Base-by-base conservation (phyloP, 495 filamentous ascomycete species). In the Aspergillus funiculosus region DNA sequence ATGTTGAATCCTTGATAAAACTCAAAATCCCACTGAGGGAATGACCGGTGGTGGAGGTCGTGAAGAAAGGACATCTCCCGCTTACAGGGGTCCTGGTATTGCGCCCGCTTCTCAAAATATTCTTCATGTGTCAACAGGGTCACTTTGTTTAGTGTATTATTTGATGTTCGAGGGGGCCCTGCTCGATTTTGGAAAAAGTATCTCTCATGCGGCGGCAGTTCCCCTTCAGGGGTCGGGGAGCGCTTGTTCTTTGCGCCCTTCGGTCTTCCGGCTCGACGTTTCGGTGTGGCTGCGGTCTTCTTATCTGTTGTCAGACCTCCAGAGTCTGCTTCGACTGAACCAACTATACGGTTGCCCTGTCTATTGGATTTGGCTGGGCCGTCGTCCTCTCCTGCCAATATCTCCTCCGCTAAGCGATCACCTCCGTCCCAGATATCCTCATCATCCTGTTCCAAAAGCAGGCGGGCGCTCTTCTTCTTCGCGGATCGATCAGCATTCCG, bases 151-250 rank as follows among this genome's bases (percentile, higher is more conserved):
- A 97, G 72, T 10, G 78, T 95, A 53, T 89, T 92, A 57, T 83
- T 85, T 6, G 90, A 95, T 4, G 91, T 95, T 58, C 89, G 88
- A 34, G 75, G 67, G 3, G 81, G 75, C 14, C 86, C 87, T 11
- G 87, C 80, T 25, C 86, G 81, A 61, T 95, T 95, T 54, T 96
- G 85, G 63, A 82, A 88, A 59, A 98, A 97, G 60, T 94, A 98
- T 39, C 81, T 82, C 59, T 98, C 92, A 51, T 95, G 85, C 0
- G 89, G 72, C 15, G 89, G 85, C 4, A 97, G 73, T 48, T 90
- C 78, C 20, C 76, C 74, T 26, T 87, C 85, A 4, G 91, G 87
- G 6, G 87, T 89, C 5, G 86, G 85, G 8, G 86, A 85, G 30
- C 78, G 81, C 58, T 85, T 85, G 46, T 80, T 77, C 55, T 70